Conservation (phyloP, 2,329 filamentous ascomycete species). For the Fusarium sp. region DNA sequence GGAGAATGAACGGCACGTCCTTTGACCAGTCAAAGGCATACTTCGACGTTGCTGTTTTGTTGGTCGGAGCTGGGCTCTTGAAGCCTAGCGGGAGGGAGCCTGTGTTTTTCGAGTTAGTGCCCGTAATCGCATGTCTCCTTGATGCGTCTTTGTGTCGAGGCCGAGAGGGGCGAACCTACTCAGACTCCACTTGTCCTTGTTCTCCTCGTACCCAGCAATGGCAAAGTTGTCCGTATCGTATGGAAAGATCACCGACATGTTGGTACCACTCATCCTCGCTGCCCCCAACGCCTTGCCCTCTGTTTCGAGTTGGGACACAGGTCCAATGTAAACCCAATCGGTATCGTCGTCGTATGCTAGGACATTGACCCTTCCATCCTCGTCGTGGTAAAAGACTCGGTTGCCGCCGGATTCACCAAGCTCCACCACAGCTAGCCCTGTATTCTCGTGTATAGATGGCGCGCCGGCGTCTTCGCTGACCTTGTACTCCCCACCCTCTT, state of each 20-base stretch:
- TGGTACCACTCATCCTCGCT: constrained; percentile 17
- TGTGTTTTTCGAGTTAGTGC: not conserved
- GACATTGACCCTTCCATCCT: constrained; percentile 22
- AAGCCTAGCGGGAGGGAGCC: constrained; percentile 30
- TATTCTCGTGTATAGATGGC: constrained; percentile 33
- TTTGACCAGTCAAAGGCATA: constrained; percentile 16
- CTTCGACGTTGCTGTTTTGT: constrained; percentile 16
- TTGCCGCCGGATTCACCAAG: constrained; percentile 33
- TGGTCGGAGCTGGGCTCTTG: constrained; percentile 27
- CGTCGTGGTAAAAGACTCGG: constrained; percentile 35
- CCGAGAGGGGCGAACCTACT: not conserved
- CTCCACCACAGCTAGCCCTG: constrained; percentile 28
- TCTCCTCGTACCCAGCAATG: not conserved
- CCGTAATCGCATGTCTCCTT: not conserved
- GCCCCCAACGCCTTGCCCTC: constrained; percentile 15
- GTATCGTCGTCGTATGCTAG: constrained; percentile 39
- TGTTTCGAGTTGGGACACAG: constrained; percentile 20
- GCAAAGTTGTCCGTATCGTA: constrained; percentile 30
- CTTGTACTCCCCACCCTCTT: constrained; percentile 2
- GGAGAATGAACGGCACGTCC: not conserved
- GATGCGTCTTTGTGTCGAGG: not conserved
- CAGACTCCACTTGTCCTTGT: constrained; percentile 5
- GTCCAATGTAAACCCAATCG: constrained; percentile 34
- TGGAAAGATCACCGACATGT: constrained; percentile 32
- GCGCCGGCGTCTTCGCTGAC: constrained; percentile 13